Evolutionary conservation across 306 rosid genomes (phyloP), one percentile per base, ranked within the genome.

Genomic region (Coriaria nepalensis): DNA sequence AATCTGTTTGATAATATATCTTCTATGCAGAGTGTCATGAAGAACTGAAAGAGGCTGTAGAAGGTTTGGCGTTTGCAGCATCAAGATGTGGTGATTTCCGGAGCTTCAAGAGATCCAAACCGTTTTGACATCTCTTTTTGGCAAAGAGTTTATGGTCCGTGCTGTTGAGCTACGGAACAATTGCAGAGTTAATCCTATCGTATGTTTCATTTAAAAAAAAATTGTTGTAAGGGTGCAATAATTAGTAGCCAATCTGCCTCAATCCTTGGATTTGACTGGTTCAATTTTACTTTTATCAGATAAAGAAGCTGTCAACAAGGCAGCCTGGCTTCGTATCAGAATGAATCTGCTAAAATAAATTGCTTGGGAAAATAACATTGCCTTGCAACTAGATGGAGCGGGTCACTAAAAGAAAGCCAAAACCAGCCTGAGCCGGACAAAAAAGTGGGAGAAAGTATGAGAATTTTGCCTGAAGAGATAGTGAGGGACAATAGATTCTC

Each of bases 31-130:
- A 74, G 14, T 83, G 85, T 52, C 80, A 76, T 34, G 49, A 62
- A 49, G 90, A 79, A 45, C 66, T 83, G 49, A 77, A 62, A 59
- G 94, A 77, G 69, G 77, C 72, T 49, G 37, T 59, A 34, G 54
- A 78, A 8, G 76, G 81, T 56, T 73, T 83, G 52, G 53, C 79
- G 7, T 79, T 69, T 68, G 82, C 86, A 65, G 75, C 82, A 11
- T 77, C 90, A 38, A 62, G 94, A 61, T 79, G 88, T 58, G 94
- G 90, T 51, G 83, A 77, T 29, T 70, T 53, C 90, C 94, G 45
- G 94, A 80, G 60, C 78, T 83, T 37, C 86, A 69, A 43, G 66
- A 77, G 66, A 69, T 83, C 42, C 43, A 71, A 29, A 72, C 73
- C 43, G 62, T 67, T 33, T 63, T 79, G 13, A 64, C 80, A 2